phyloP scores from a whole-genome alignment of 495 filamentous ascomycete species.

The Neurospora sp. region DNA sequence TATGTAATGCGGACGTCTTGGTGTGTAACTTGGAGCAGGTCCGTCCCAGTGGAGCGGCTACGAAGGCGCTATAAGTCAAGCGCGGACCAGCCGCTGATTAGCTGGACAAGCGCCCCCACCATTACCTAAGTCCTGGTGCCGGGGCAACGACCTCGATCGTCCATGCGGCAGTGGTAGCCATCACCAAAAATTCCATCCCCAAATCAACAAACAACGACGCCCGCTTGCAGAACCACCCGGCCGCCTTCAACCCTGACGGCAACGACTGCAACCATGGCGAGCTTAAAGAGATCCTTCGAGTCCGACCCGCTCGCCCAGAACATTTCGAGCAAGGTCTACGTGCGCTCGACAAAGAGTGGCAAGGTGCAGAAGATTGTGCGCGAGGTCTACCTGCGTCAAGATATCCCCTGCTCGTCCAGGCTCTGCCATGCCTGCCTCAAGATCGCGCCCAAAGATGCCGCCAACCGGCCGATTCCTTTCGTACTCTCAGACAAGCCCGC shows the following conservation, averaged over 20 bases:
- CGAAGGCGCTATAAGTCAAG: not conserved
- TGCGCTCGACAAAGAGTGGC: constrained; percentile 83
- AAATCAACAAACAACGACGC: constrained; percentile 4
- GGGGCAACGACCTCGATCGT: not conserved
- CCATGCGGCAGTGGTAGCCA: not conserved
- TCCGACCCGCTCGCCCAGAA: constrained; percentile 61
- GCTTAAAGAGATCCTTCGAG: constrained; percentile 66
- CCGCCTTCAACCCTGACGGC: not conserved
- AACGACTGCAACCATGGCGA: constrained; percentile 47
- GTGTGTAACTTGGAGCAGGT: not conserved
- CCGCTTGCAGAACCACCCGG: not conserved
- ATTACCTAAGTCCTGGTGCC: not conserved
- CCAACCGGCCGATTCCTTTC: constrained; percentile 64
- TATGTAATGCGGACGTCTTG: not conserved
- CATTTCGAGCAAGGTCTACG: constrained; percentile 85
- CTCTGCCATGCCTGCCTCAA: constrained; percentile 67
- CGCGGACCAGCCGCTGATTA: constrained; percentile 15
- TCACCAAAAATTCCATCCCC: constrained; percentile 3
- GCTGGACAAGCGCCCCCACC: constrained; percentile 3
- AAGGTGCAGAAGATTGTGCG: constrained; percentile 98
- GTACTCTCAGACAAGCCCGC: constrained; percentile 81
- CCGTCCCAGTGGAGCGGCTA: not conserved
- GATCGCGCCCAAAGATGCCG: constrained; percentile 64
- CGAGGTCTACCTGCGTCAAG: constrained; percentile 88
- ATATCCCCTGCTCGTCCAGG: constrained; percentile 94